Conservation (phyloP, 192 early-diverging fungal genomes). For the Rhizophagus prolifer region DNA sequence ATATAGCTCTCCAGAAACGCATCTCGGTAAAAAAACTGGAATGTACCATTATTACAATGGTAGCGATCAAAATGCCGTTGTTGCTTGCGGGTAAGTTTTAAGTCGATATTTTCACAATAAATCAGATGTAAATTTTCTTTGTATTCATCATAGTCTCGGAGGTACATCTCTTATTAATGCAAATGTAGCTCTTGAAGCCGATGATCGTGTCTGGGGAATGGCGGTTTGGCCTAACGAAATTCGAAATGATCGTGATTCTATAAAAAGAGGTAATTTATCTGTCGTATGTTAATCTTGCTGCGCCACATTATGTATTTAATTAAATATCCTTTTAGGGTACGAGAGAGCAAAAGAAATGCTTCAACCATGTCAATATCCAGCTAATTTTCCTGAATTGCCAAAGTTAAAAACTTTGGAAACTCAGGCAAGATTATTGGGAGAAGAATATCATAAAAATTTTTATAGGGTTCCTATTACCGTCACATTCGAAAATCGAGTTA, state of each 20-base stretch:
- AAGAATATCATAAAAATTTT: conserved; percentile 38
- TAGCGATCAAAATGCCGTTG: conserved; percentile 42
- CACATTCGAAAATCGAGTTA: conserved; percentile 40
- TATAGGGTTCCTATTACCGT: conserved; percentile 43
- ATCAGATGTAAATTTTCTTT: background rate
- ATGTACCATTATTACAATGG: conserved; percentile 44
- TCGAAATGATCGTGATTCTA: conserved; percentile 28
- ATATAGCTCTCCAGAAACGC: conserved; percentile 32
- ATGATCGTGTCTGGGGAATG: conserved; percentile 39
- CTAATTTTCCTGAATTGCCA: conserved; percentile 42
- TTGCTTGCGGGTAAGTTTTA: conserved; percentile 39
- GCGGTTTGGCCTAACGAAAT: conserved; percentile 42
- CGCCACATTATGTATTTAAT: background rate
- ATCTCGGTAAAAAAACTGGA: conserved; percentile 38
- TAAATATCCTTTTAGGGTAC: conserved; percentile 24
- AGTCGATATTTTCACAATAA: background rate
- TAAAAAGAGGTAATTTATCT: background rate
- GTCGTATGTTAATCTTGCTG: background rate
- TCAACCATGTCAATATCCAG: conserved; percentile 40
- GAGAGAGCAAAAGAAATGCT: conserved; percentile 41
- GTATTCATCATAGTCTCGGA: conserved; percentile 37
- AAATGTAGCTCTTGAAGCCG: conserved; percentile 43
- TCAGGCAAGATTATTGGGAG: conserved; percentile 35
- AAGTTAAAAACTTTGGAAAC: conserved; percentile 41
- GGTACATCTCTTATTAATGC: conserved; percentile 49